These are phyloP conservation scores for Nepenthes gracilis DNA, from an alignment of 148 eudicot genomes.

Conservation along the genomic window DNA sequence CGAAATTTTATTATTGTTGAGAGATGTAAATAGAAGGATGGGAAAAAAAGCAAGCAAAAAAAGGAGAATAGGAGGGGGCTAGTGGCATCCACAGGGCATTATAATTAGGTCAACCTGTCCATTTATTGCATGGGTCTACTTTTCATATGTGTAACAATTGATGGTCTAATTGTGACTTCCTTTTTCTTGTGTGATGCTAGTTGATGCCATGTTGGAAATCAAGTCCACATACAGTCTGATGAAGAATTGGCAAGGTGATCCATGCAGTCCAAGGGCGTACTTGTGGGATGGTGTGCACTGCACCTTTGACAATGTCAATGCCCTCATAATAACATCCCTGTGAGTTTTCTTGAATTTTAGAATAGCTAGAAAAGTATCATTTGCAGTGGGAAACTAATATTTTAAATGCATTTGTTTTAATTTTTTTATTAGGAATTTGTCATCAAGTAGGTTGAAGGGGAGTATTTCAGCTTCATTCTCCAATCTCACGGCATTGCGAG, in stretches of 20 bases:
- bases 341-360: not conserved
- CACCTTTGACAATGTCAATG: not conserved
- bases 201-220: slow-evolving; percentile 18
- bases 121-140: not conserved
- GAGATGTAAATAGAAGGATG: too few species aligned
- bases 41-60: too few species aligned
- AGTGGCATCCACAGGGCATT: too few species aligned
- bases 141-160: not conserved
- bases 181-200: slow-evolving; percentile 4
- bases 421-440: slow-evolving; percentile 23
- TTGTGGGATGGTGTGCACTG: slow-evolving; percentile 30
- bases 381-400: not conserved
- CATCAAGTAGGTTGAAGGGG: slow-evolving; percentile 31
- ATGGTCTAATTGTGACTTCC: not conserved
- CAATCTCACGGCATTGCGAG: slow-evolving; percentile 1
- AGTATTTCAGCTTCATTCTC: slow-evolving; percentile 13
- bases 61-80: too few species aligned
- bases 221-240: slow-evolving; percentile 17
- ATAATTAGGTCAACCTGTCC: too few species aligned
- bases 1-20: too few species aligned
- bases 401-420: not conserved
- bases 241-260: slow-evolving; percentile 50
- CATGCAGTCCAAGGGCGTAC: slow-evolving; percentile 24
- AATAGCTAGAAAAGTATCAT: not conserved
- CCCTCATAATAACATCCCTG: slow-evolving; percentile 18